phyloP scores from a whole-genome alignment of 352 stramenopile genomes.

The Halophytophthora polymorphica region DNA sequence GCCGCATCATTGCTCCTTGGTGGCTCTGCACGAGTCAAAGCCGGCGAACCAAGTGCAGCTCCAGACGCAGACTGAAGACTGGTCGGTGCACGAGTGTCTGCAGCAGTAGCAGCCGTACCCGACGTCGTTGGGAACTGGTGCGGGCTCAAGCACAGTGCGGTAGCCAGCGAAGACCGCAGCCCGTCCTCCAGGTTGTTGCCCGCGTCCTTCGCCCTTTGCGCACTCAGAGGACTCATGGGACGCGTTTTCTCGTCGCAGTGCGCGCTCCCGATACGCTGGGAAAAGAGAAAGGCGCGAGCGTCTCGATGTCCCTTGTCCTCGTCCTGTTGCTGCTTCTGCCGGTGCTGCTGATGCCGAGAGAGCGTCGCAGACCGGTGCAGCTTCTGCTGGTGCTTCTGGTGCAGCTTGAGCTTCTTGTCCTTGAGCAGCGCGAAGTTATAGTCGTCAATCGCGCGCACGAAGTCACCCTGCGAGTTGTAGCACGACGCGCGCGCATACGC shows the following conservation, averaged over 20 bases:
- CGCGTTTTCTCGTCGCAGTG: too few relatives aligned
- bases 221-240: too few relatives aligned
- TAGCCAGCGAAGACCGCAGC: not conserved
- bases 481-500: constrained; percentile 83
- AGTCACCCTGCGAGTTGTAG: constrained; percentile 85
- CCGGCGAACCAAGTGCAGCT: too few relatives aligned
- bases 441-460: constrained; percentile 85
- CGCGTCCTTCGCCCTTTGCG: not conserved
- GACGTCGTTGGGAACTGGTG: too few relatives aligned
- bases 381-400: constrained; percentile 31
- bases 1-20: too few relatives aligned
- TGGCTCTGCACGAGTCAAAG: too few relatives aligned
- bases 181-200: constrained; percentile 19
- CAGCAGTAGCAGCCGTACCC: too few relatives aligned
- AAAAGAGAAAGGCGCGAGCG: constrained; percentile 13
- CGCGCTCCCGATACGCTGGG: constrained; percentile 9
- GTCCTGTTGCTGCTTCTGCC: constrained; percentile 25
- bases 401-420: constrained; percentile 61
- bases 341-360: constrained; percentile 20
- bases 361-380: constrained; percentile 21
- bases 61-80: too few relatives aligned
- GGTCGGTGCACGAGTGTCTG: too few relatives aligned
- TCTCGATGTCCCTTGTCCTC: constrained; percentile 7
- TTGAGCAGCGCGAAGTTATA: constrained; percentile 87
- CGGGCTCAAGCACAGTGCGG: too few relatives aligned